Evolutionary conservation across 208 protist genomes (phyloP).

Genomic region (Naegleria lovaniensis): DNA sequence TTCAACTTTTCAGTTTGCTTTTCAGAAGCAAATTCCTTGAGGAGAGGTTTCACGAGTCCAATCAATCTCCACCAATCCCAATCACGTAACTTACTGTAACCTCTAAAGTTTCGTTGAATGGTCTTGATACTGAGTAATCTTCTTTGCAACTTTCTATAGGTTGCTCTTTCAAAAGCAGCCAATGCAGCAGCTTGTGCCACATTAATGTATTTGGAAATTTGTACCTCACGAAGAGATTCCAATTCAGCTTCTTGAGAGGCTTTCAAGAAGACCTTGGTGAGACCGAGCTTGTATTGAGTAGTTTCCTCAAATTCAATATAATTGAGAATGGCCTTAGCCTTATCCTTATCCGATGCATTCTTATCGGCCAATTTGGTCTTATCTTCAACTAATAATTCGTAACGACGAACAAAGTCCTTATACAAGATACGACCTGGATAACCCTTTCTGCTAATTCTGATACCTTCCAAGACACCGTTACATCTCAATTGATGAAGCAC

Average conservation of each 20-base stretch:
- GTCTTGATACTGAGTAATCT: constrained; percentile 51
- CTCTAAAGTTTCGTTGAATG: constrained; percentile 55
- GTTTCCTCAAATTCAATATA: constrained; percentile 18
- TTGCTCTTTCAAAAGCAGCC: constrained; percentile 51
- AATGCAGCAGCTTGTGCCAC: constrained; percentile 52
- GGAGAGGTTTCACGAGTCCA: constrained; percentile 50
- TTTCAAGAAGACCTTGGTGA: neutral
- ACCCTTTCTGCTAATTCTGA: neutral
- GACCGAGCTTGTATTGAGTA: constrained; percentile 31
- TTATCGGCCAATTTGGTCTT: neutral
- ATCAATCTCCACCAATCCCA: constrained; percentile 47
- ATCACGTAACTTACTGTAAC: constrained; percentile 28
- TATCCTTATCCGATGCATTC: neutral
- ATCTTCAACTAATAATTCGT: constrained; percentile 27
- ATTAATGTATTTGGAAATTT: constrained; percentile 51
- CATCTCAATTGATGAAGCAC: constrained; percentile 37
- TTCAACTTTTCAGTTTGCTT: constrained; percentile 50
- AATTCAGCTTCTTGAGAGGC: constrained; percentile 52
- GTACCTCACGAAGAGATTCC: constrained; percentile 57
- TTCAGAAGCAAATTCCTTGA: constrained; percentile 38
- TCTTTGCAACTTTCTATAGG: constrained; percentile 48
- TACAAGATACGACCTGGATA: neutral
- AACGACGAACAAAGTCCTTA: neutral
- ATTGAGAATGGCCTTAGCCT: neutral
- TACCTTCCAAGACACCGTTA: constrained; percentile 42